These are phyloP conservation scores for Cordyceps fumosorosea DNA, from an alignment of 2,329 filamentous ascomycete species.

Conservation along the genomic window DNA sequence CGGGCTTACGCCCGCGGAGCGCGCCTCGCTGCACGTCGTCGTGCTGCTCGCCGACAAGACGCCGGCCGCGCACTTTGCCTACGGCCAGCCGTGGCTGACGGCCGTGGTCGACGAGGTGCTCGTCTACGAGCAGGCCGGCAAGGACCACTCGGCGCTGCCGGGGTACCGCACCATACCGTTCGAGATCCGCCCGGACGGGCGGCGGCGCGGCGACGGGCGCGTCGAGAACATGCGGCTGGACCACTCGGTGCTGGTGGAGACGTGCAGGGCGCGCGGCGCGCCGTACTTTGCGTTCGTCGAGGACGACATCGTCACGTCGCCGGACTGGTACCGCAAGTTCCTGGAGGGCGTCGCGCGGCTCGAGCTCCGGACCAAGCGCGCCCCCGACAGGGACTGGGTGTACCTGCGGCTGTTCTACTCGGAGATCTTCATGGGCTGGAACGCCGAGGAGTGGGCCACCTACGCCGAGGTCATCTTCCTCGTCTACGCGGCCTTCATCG, in stretches of 20 bases:
- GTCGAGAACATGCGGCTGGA: constrained; percentile 29
- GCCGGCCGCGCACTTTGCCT: constrained; percentile 26
- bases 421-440: constrained; percentile 33
- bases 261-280: constrained; percentile 23
- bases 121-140: constrained; percentile 20
- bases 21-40: constrained; percentile 25
- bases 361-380: constrained; percentile 18
- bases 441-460: constrained; percentile 27
- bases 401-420: constrained; percentile 34
- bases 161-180: constrained; percentile 18
- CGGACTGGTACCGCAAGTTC: constrained; percentile 28
- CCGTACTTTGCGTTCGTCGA: constrained; percentile 32
- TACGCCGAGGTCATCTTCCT: constrained; percentile 23
- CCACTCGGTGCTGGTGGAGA: constrained; percentile 27
- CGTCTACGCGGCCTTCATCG: constrained; percentile 21
- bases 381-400: constrained; percentile 25
- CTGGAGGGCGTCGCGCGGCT: constrained; percentile 23
- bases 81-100: constrained; percentile 25
- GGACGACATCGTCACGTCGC: constrained; percentile 30
- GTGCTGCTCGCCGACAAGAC: constrained; percentile 29
- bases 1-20: constrained; percentile 24
- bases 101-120: constrained; percentile 28
- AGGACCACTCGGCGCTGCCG: constrained; percentile 12
- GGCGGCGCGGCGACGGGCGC: constrained; percentile 21
- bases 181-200: constrained; percentile 18